These are phyloP conservation scores for Cubamyces lactineus DNA, from an alignment of 768 basidiomycete species.

Conservation along the genomic window DNA sequence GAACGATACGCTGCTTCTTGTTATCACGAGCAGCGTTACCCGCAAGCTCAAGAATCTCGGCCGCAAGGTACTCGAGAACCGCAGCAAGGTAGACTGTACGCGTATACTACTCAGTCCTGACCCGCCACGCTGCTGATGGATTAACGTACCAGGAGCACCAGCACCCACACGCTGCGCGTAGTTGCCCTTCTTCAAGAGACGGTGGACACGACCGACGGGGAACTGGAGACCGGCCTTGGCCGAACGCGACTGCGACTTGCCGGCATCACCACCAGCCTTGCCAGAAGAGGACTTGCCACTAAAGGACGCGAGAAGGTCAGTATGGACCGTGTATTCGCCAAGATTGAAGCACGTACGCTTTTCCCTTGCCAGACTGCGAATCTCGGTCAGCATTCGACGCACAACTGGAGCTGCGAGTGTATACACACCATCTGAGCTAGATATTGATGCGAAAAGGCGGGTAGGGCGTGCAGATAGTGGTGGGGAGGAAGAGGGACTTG, in stretches of 20 bases:
- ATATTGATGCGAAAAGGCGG: conserved; percentile 23
- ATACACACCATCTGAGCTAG: conserved; percentile 40
- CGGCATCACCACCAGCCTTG: conserved; percentile 50
- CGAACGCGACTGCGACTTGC: conserved; percentile 70
- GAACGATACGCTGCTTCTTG: conserved; percentile 83
- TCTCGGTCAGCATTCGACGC: conserved; percentile 17
- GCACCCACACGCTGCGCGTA: conserved; percentile 72
- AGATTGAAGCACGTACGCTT: conserved; percentile 43
- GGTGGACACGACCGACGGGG: conserved; percentile 84
- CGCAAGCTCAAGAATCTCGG: conserved; percentile 86
- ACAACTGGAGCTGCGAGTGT: background rate
- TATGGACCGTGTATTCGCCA: background rate
- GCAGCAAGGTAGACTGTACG: conserved; percentile 76
- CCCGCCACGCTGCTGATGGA: background rate
- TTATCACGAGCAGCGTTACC: conserved; percentile 80
- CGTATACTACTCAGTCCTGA: background rate
- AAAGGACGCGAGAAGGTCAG: conserved; percentile 11
- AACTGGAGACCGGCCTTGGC: conserved; percentile 67
- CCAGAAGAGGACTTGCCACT: conserved; percentile 52
- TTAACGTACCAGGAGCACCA: conserved; percentile 61
- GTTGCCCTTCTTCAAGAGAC: conserved; percentile 74
- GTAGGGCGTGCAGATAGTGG: conserved; percentile 28
- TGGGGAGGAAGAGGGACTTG: conserved; percentile 31
- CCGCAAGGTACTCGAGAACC: conserved; percentile 85
- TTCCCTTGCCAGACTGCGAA: conserved; percentile 58